Evolutionary conservation across 2,329 filamentous ascomycete genomes (phyloP).

Genomic region (Xylaria sp.): DNA sequence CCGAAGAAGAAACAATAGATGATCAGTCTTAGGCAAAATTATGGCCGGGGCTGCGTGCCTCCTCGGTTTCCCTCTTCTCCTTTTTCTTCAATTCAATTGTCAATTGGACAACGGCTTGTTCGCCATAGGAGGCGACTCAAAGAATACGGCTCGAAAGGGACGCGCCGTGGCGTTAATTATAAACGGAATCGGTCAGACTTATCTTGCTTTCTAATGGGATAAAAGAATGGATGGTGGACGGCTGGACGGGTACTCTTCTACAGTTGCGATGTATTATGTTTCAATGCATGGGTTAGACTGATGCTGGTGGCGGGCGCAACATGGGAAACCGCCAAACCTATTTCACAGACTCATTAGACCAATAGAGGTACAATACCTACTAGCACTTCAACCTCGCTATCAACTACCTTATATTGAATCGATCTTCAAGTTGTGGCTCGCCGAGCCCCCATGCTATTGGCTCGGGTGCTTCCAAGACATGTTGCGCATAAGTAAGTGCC

Average conservation of each 20-base stretch:
- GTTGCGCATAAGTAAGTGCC: conserved; percentile 23
- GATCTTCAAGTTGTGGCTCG: conserved; percentile 1
- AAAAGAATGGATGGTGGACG: neutral
- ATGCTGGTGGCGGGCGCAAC: conserved; percentile 6
- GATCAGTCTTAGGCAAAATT: neutral
- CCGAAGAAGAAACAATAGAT: neutral
- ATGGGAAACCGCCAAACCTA: neutral
- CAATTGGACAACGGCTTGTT: neutral
- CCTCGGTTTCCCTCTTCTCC: neutral
- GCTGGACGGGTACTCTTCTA: neutral
- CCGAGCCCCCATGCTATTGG: conserved; percentile 23
- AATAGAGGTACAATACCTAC: conserved; percentile 6
- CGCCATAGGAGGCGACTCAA: neutral
- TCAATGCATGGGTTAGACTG: conserved; percentile 6
- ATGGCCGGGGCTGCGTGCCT: neutral
- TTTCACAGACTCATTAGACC: conserved; percentile 8
- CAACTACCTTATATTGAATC: conserved; percentile 6
- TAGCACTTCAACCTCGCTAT: neutral
- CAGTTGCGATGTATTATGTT: neutral
- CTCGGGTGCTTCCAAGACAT: conserved; percentile 5
- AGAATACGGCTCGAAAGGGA: neutral
- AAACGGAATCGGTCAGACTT: conserved; percentile 1
- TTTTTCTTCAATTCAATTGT: neutral
- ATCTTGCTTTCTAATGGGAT: conserved; percentile 2
- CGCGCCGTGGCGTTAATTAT: conserved; percentile 17